These are phyloP conservation scores for Puccinia triticina DNA, from an alignment of 1,284 basidiomycete genomes.

Conservation along the genomic window DNA sequence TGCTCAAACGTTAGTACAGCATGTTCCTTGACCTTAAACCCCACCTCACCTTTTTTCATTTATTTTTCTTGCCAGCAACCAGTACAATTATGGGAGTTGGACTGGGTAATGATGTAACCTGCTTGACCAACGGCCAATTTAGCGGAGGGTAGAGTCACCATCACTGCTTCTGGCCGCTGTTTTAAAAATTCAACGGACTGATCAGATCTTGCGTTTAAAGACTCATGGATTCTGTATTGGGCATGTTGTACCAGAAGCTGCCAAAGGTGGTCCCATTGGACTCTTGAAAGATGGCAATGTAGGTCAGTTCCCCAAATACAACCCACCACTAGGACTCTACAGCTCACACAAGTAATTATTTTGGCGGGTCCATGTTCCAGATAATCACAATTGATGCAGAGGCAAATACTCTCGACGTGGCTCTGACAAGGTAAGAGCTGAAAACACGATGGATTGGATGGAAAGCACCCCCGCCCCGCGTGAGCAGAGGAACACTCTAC, in stretches of 20 bases:
- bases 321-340: background rate
- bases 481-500: constrained; percentile 26
- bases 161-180: background rate
- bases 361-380: background rate
- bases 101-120: constrained; percentile 81
- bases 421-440: constrained; percentile 39
- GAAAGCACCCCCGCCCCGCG: constrained; percentile 23
- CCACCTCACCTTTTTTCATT: constrained; percentile 58
- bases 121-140: constrained; percentile 96
- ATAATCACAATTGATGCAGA: constrained; percentile 51
- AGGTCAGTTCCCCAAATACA: constrained; percentile 58
- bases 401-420: constrained; percentile 45
- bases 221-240: constrained; percentile 74
- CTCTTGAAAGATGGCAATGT: constrained; percentile 83
- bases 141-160: constrained; percentile 74
- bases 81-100: constrained; percentile 84
- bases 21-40: background rate
- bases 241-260: constrained; percentile 89
- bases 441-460: constrained; percentile 26
- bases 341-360: background rate
- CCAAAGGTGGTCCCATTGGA: constrained; percentile 86
- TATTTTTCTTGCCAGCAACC: constrained; percentile 57
- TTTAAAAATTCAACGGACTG: background rate
- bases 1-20: constrained; percentile 57
- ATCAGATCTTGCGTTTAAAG: background rate